Percentiles rank a stretch among this genome's conserved stretches.
Evolutionary conservation across 441 rosid genomes (phyloP).

Genomic region (Populus tomentosa): DNA sequence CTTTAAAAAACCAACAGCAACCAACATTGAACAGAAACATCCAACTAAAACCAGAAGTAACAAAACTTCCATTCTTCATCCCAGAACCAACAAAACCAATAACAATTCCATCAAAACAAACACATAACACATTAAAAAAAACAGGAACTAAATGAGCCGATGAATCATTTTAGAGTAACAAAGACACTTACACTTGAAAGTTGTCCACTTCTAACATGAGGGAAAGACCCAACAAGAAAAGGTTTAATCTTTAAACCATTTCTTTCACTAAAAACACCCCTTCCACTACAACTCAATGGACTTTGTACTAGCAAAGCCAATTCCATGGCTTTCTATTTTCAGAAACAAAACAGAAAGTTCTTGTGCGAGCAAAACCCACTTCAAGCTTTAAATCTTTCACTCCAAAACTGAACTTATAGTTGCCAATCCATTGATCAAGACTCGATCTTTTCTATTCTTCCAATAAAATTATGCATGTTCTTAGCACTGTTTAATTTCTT

Average conservation of each 20-base stretch:
- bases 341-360: constrained; percentile 11
- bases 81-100: constrained; percentile 4
- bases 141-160: not conserved
- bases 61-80: not conserved
- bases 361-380: not conserved
- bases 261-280: constrained; percentile 26
- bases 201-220: constrained; percentile 29
- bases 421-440: constrained; percentile 11
- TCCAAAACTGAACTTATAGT: not conserved
- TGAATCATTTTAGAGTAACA: not conserved
- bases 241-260: constrained; percentile 45
- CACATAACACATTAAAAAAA: not conserved
- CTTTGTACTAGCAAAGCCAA: constrained; percentile 55
- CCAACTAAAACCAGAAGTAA: not conserved
- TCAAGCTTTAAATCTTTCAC: not conserved
- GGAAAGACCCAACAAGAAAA: constrained; percentile 46
- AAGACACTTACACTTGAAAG: constrained; percentile 29
- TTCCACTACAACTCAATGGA: constrained; percentile 40
- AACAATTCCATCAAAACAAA: not conserved
- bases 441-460: not conserved
- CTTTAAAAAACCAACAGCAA: not conserved
- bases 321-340: constrained; percentile 40
- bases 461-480: not conserved
- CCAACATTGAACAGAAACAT: not conserved
- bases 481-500: not conserved